Evolutionary conservation across 148 eudicot genomes (phyloP), one percentile per base, ranked within the genome.

Genomic region (Rheum nobile): DNA sequence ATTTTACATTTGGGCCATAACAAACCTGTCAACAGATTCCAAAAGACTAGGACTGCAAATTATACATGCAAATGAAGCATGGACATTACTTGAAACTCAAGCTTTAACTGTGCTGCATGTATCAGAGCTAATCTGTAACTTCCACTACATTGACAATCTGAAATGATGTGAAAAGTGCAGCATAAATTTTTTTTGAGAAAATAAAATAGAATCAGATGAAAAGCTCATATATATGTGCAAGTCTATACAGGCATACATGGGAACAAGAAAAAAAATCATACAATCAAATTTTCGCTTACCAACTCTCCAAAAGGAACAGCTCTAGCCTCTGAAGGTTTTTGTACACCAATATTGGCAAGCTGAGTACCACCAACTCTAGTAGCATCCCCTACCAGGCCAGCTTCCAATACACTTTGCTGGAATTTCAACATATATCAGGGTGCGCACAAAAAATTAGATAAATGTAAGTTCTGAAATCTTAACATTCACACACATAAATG

Each of bases 401-500:
- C 71, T 38, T 84, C 73, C 81, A 88, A 63, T 54, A 81, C 76
- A 82, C 79, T 79, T 31, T 87, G 79, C 61, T 87, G 82, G 74
- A 87, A 75, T 80, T 84, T 86, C 93, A 88, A 71, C 68, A 84
- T 6, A 65, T 17, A 34, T 65, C 41, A 65, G 37, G 21, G 57
- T 50, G 14, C n/a, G 70, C 32, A 0, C 13, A 32, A 38, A 65
- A n/a, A 65, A 65, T 29, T 11, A 57, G 1, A 34, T 17, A 65
- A 65, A 28, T 63, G 39, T 6, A 65, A 65, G 41, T 31, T 14
- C 39, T 17, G 1, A 65, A 16, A 65, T 32, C 70, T 31, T 32
- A 34, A 50, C 32, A 16, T 24, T 65, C 17, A 0, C 38, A 65
- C n/a, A 32, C 28, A 55, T 0, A 32, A 6, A 17, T 65, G 39